Conservation (phyloP, 2,329 filamentous ascomycete genomes). For the Dothideomycetidae sp. region DNA sequence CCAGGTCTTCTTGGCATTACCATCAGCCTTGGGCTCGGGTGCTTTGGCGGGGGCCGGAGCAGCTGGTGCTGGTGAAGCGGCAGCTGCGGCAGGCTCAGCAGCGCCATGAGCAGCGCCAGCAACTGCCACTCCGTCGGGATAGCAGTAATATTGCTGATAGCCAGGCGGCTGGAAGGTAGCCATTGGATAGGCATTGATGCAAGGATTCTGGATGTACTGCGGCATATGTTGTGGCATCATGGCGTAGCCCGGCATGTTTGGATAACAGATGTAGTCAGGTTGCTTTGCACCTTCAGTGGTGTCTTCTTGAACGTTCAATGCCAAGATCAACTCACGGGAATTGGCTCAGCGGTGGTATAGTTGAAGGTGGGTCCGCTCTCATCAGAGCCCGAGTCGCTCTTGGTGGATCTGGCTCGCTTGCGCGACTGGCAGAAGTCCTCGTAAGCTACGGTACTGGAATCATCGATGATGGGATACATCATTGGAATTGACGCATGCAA, state of each 20-base stretch:
- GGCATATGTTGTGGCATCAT: slow-evolving; percentile 1
- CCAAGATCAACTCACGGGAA: slow-evolving; percentile 1
- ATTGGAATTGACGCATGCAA: too few relatives aligned
- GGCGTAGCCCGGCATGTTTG: background rate
- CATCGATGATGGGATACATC: slow-evolving; percentile 5
- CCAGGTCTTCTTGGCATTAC: slow-evolving; percentile 17
- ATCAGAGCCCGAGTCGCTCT: slow-evolving; percentile 3
- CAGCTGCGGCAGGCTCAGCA: slow-evolving; percentile 10
- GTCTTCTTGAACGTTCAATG: background rate
- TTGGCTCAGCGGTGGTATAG: background rate
- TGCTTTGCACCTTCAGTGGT: background rate
- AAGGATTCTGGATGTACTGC: background rate
- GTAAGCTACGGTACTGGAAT: slow-evolving; percentile 10
- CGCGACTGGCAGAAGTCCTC: slow-evolving; percentile 8
- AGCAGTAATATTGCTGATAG: slow-evolving; percentile 8
- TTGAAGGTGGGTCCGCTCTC: slow-evolving; percentile 4
- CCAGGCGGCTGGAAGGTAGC: background rate
- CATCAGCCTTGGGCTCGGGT: slow-evolving; percentile 6
- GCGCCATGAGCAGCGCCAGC: slow-evolving; percentile 6
- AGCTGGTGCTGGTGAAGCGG: slow-evolving; percentile 6
- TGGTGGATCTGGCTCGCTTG: slow-evolving; percentile 2
- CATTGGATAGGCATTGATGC: slow-evolving; percentile 2
- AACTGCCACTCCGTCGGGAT: slow-evolving; percentile 1
- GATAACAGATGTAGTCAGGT: slow-evolving; percentile 7
- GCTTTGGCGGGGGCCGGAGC: slow-evolving; percentile 1